Evolutionary conservation across 129 eudicot genomes (phyloP).

Genomic region (Tagetes erecta): DNA sequence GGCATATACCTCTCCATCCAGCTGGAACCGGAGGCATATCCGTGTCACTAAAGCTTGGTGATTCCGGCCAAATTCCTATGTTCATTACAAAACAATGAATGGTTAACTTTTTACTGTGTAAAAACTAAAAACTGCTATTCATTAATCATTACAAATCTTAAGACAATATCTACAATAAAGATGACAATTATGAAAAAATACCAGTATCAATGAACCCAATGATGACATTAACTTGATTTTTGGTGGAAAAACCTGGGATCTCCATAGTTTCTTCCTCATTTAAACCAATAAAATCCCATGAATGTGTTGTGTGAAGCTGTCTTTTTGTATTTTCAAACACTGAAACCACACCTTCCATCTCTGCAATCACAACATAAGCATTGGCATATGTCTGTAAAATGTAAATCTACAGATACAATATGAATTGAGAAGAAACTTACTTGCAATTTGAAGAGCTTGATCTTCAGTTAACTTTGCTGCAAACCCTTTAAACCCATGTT

Average conservation of each 20-base stretch:
- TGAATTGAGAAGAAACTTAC: conserved; percentile 31
- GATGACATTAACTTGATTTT: conserved; percentile 83
- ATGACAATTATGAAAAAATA: conserved; percentile 28
- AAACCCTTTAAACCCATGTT: conserved; percentile 87
- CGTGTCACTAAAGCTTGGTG: conserved; percentile 71
- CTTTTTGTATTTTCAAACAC: conserved; percentile 69
- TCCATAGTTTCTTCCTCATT: conserved; percentile 75
- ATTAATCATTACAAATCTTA: not conserved
- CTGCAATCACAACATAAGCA: conserved; percentile 40
- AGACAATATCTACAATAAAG: conserved; percentile 25
- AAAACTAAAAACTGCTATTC: not conserved
- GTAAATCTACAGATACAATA: not conserved
- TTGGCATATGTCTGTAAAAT: not conserved
- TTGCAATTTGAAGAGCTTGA: conserved; percentile 72
- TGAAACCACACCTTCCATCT: conserved; percentile 88
- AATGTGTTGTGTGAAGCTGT: conserved; percentile 80
- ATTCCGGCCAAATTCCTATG: conserved; percentile 95
- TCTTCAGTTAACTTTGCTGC: conserved; percentile 77
- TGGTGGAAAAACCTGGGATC: conserved; percentile 77
- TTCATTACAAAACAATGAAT: not conserved
- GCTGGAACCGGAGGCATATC: conserved; percentile 86
- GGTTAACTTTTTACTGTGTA: conserved; percentile 8
- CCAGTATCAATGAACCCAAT: conserved; percentile 94
- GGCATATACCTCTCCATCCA: conserved; percentile 82
- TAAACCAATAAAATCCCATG: conserved; percentile 95